phyloP scores from a whole-genome alignment of 73 alveolate genomes.

The Paramecium bursaria region DNA sequence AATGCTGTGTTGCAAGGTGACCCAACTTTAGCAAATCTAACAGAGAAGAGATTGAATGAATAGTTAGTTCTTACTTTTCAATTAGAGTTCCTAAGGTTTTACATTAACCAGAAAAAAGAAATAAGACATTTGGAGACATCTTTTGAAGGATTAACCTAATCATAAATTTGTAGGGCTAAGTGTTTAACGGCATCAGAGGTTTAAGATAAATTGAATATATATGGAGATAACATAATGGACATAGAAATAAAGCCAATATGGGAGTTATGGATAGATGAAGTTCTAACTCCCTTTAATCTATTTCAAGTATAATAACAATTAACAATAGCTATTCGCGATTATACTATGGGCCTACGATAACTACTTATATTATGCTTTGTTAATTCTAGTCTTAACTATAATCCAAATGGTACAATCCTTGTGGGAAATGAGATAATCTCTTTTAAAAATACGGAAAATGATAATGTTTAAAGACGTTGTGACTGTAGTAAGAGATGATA shows the following conservation, averaged over 20 bases:
- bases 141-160: too few species aligned
- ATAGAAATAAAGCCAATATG: conserved; percentile 69
- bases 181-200: too few species aligned
- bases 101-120: too few species aligned
- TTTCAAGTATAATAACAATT: conserved; percentile 38
- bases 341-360: conserved; percentile 80
- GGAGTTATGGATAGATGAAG: conserved; percentile 72
- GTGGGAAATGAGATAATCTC: conserved; percentile 1
- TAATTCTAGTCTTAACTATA: conserved; percentile 61
- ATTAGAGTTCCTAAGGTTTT: too few species aligned
- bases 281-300: conserved; percentile 73
- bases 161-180: too few species aligned
- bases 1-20: too few species aligned
- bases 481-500: conserved; percentile 52
- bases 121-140: too few species aligned
- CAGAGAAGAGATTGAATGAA: too few species aligned
- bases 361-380: conserved; percentile 72
- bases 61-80: too few species aligned
- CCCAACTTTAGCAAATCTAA: too few species aligned
- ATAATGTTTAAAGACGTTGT: conserved; percentile 15
- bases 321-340: conserved; percentile 59
- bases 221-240: conserved; percentile 74
- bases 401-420: not conserved
- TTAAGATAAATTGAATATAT: too few species aligned
- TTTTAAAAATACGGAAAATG: conserved; percentile 28